A percentile compares a stretch with the other conserved stretches of the same genome.
Evolutionary conservation across 805 yeast genomes (phyloP).

Genomic region (Tetrapisispora arboricola): DNA sequence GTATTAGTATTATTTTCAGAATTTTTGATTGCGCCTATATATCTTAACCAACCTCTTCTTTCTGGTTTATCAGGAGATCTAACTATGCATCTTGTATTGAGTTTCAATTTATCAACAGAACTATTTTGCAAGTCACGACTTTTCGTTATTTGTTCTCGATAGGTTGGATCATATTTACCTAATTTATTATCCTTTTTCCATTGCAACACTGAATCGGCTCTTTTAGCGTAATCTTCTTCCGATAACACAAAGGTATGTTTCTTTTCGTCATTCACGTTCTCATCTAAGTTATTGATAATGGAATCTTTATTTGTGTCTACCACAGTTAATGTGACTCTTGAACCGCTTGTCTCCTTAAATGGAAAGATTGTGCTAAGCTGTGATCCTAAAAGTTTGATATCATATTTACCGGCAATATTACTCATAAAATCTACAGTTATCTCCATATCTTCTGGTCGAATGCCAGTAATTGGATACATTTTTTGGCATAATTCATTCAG

Average conservation of each 20-base stretch:
- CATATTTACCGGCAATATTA: background rate
- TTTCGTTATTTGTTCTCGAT: conserved; percentile 24
- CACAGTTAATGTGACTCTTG: conserved; percentile 32
- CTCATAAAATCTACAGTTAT: conserved; percentile 4
- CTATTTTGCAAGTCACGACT: conserved; percentile 21
- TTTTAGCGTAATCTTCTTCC: conserved; percentile 37
- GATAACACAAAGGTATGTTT: conserved; percentile 12
- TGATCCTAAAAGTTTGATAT: background rate
- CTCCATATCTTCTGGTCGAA: conserved; percentile 21
- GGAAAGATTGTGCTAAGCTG: background rate
- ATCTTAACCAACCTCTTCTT: conserved; percentile 63
- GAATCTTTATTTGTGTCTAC: conserved; percentile 46
- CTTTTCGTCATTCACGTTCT: conserved; percentile 4
- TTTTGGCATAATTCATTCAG: conserved; percentile 15
- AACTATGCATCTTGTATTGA: conserved; percentile 48
- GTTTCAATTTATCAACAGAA: conserved; percentile 28
- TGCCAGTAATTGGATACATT: conserved; percentile 21
- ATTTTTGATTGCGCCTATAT: conserved; percentile 49
- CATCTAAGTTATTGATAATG: conserved; percentile 32
- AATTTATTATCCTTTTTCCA: conserved; percentile 66
- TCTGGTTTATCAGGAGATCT: conserved; percentile 13
- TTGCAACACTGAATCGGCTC: conserved; percentile 52
- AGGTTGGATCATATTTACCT: conserved; percentile 63
- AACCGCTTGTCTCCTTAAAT: background rate
- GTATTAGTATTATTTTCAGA: conserved; percentile 4